A percentile compares a stretch with the other conserved stretches of the same genome.
These are phyloP conservation scores for Amanita polypyramis DNA, from an alignment of 768 basidiomycete species.

Conservation along the genomic window DNA sequence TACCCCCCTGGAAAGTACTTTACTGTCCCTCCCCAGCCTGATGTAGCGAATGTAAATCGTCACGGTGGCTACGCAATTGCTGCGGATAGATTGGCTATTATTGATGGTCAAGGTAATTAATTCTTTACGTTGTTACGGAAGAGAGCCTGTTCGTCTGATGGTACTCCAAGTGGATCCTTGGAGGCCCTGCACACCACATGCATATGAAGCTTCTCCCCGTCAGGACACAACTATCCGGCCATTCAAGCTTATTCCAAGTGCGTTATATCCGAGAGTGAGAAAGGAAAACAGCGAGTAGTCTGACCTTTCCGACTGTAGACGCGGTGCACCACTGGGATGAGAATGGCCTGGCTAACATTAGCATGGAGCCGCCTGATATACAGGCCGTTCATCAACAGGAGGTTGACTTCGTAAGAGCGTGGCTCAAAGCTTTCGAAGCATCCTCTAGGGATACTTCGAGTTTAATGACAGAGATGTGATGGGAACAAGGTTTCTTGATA, in stretches of 20 bases:
- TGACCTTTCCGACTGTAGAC: constrained; percentile 23
- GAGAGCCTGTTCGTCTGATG: neutral
- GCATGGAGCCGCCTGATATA: constrained; percentile 69
- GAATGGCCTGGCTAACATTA: constrained; percentile 55
- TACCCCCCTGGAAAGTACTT: constrained; percentile 73
- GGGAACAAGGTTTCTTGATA: no score
- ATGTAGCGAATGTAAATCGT: constrained; percentile 71
- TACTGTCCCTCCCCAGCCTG: constrained; percentile 60
- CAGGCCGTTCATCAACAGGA: constrained; percentile 72
- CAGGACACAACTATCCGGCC: constrained; percentile 65
- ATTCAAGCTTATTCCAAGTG: constrained; percentile 82
- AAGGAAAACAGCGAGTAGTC: neutral
- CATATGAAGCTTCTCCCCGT: constrained; percentile 56
- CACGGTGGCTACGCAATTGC: constrained; percentile 78
- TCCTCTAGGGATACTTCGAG: neutral
- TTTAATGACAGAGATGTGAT: neutral
- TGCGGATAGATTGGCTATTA: constrained; percentile 74
- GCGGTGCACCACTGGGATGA: constrained; percentile 73
- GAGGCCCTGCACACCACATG: constrained; percentile 81
- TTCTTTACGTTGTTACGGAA: neutral
- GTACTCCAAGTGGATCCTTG: constrained; percentile 67
- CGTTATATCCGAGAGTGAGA: constrained; percentile 15
- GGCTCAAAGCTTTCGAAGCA: constrained; percentile 32
- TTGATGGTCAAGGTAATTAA: constrained; percentile 68
- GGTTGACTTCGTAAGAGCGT: constrained; percentile 67